phyloP scores from a whole-genome alignment of 352 stramenopile genomes.

The Globisporangium solare region DNA sequence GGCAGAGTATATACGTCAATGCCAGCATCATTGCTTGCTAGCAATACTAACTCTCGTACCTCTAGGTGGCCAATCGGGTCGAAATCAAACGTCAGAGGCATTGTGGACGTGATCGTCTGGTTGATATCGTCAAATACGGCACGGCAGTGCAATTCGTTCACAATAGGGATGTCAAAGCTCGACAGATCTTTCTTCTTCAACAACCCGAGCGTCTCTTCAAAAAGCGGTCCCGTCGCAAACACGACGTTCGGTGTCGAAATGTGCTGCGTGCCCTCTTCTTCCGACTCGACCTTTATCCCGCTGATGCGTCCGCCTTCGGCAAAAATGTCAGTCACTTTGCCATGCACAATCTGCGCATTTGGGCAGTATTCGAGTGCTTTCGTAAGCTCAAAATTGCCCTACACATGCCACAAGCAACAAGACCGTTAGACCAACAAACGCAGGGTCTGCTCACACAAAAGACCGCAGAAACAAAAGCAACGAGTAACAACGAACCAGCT shows the following conservation, averaged over 20 bases:
- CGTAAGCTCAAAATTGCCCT: slow-evolving; percentile 55
- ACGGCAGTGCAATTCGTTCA: slow-evolving; percentile 72
- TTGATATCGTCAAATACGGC: slow-evolving; percentile 62
- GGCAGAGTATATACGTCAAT: neutral
- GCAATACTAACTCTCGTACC: slow-evolving; percentile 15
- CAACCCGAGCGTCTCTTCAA: slow-evolving; percentile 58
- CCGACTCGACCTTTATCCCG: slow-evolving; percentile 45
- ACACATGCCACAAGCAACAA: neutral
- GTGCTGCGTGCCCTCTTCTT: slow-evolving; percentile 46
- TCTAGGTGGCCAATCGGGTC: slow-evolving; percentile 61
- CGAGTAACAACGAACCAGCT: slow-evolving; percentile 26
- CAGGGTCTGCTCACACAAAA: too few species aligned
- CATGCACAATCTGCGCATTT: slow-evolving; percentile 44
- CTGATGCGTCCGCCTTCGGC: slow-evolving; percentile 41
- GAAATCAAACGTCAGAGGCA: slow-evolving; percentile 70
- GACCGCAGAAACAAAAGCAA: neutral
- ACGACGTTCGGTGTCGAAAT: slow-evolving; percentile 63
- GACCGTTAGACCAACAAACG: neutral
- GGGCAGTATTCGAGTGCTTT: slow-evolving; percentile 65
- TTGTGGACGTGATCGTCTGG: slow-evolving; percentile 40
- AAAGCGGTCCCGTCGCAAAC: slow-evolving; percentile 64
- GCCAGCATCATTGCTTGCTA: too few species aligned
- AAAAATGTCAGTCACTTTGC: slow-evolving; percentile 60
- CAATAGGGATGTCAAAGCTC: slow-evolving; percentile 53
- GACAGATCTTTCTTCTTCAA: slow-evolving; percentile 49